A percentile compares a stretch with the other conserved stretches of the same genome.
These are phyloP conservation scores for Rhodomyrtus psidioides DNA, from an alignment of 441 rosid genomes.

Conservation along the genomic window DNA sequence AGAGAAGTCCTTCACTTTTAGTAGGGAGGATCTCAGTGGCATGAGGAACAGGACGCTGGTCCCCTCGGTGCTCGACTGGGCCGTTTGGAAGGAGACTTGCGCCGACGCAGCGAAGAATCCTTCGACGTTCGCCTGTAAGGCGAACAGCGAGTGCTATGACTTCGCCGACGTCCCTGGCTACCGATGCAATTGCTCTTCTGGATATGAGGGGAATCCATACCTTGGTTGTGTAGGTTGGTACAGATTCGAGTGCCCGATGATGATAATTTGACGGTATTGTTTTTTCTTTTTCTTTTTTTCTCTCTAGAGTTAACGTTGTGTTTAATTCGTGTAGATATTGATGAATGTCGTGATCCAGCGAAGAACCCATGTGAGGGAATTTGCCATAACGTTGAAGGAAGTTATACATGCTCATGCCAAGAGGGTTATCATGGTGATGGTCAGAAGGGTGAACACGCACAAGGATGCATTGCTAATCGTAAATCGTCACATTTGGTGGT, in stretches of 20 bases:
- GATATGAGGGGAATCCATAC: slow-evolving; percentile 45
- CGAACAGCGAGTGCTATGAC: not conserved
- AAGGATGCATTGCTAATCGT: slow-evolving; percentile 1
- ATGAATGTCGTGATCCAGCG: slow-evolving; percentile 12
- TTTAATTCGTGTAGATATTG: slow-evolving; percentile 6
- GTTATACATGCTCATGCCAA: slow-evolving; percentile 13
- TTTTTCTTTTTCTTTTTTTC: too few relatives aligned
- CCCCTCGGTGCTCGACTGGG: not conserved
- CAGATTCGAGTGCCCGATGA: not conserved
- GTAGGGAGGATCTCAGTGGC: not conserved
- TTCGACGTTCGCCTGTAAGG: not conserved
- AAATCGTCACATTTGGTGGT: not conserved
- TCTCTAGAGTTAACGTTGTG: not conserved
- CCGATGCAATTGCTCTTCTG: slow-evolving; percentile 14
- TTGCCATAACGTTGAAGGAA: not conserved
- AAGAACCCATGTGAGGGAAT: not conserved
- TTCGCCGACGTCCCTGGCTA: not conserved
- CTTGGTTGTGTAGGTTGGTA: slow-evolving; percentile 27
- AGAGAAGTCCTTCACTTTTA: not conserved
- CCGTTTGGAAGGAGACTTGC: not conserved
- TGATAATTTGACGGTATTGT: not conserved
- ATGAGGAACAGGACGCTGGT: not conserved
- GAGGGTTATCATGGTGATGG: slow-evolving; percentile 16
- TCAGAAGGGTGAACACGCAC: not conserved
- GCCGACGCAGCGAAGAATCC: not conserved